Evolutionary conservation across 306 rosid species (phyloP), one percentile per base, ranked within the genome.

Genomic region (Arachis stenosperma): DNA sequence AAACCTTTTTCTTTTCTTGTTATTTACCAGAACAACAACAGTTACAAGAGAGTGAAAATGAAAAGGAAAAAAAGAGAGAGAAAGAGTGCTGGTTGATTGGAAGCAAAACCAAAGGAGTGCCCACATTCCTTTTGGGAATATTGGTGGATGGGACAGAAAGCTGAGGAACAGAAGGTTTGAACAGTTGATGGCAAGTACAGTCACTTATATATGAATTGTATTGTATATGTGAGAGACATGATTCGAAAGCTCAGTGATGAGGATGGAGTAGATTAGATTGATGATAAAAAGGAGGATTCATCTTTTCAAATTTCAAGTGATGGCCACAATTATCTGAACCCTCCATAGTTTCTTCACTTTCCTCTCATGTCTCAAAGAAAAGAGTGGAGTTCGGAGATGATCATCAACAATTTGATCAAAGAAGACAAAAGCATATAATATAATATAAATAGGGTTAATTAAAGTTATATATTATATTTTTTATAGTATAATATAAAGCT

Each of bases 141-240:
- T 87, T 82, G 83, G 89, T 84, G 88, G 98, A 93, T 88, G 95
- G 93, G 97, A 93, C 96, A 90, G 96, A 93, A 90, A 89, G 98
- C 84, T 90, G 87, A 79, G 88, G 92, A 90, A 93, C 98, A 89
- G 96, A 93, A 85, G 90, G 87, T 86, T 74, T 70, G 83, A 40
- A 90, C 89, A 93, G 97, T 90, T 39, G 50, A 27, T 33, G 79
- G 58, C 78, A 92, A 84, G 94, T 85, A 85, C 96, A 75, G 71
- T 81, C 82, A 81, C 80, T 84, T 78, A 74, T 33, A 22, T 22
- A 22, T 33, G 37, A 22, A 22, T 22, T 33, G 37, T 33, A 33
- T 33, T 33, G 37, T 33, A 2, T 33, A 3, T 33, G 37, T 33
- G 37, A 33, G 37, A 59, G 86, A 90, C 85, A 81, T 77, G 90